phyloP scores from a whole-genome alignment of 2,329 filamentous ascomycete species.

The Arthrobotrys sphaeroides region DNA sequence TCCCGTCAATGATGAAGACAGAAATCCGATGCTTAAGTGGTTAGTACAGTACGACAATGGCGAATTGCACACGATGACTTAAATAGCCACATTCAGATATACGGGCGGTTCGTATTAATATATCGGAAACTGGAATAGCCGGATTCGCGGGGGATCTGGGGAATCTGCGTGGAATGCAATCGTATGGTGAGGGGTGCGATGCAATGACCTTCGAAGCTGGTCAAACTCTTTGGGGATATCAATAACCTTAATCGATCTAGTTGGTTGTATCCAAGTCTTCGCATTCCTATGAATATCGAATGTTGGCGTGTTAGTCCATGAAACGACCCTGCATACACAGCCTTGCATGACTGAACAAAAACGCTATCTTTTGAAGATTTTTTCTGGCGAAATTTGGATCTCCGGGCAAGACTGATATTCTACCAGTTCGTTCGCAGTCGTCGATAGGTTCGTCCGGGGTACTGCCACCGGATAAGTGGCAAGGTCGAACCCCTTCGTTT shows the following conservation, averaged over 20 bases:
- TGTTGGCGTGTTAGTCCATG: neutral
- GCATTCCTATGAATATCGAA: neutral
- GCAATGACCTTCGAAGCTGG: neutral
- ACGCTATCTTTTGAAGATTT: neutral
- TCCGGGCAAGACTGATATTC: neutral
- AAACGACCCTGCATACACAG: neutral
- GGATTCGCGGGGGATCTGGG: neutral
- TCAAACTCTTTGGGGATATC: no score
- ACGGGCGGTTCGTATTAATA: conserved; percentile 2
- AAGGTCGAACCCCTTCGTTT: conserved; percentile 33
- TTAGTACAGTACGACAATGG: conserved; percentile 1
- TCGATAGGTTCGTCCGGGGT: neutral
- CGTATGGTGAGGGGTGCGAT: neutral
- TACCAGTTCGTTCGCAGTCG: neutral
- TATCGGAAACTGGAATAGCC: conserved; percentile 11
- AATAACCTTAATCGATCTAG: no score
- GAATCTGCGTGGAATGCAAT: neutral
- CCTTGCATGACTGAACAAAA: neutral
- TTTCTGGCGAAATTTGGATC: neutral
- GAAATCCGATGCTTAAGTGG: conserved; percentile 18
- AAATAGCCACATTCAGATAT: conserved; percentile 2
- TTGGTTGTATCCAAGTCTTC: neutral
- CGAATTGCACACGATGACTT: neutral
- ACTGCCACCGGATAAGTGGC: conserved; percentile 24
- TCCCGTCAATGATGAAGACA: conserved; percentile 24